Evolutionary conservation across 495 filamentous ascomycete species (phyloP).

Genomic region (Penicillium pulvis): DNA sequence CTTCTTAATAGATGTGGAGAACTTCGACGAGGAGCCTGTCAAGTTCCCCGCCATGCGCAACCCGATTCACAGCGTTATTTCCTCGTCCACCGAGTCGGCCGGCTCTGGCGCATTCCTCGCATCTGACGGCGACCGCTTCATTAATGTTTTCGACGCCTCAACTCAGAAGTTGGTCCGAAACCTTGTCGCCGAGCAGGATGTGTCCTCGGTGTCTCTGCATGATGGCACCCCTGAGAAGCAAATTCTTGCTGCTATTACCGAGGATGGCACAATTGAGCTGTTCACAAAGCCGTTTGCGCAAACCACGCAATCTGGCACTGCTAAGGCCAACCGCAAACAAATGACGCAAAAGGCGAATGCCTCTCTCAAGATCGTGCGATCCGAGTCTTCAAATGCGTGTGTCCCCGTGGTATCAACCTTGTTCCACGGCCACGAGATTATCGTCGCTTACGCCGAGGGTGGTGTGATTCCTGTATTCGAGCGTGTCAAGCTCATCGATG

Average conservation of each 20-base stretch:
- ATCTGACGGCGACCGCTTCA: slow-evolving; percentile 57
- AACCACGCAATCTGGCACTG: slow-evolving; percentile 32
- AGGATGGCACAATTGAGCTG: slow-evolving; percentile 57
- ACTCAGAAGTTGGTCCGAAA: slow-evolving; percentile 49
- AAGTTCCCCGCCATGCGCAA: slow-evolving; percentile 57
- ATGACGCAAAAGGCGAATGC: slow-evolving; percentile 54
- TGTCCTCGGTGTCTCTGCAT: slow-evolving; percentile 41
- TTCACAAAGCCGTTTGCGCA: slow-evolving; percentile 58
- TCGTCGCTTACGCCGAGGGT: slow-evolving; percentile 57
- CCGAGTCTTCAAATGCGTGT: slow-evolving; percentile 42
- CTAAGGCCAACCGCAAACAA: slow-evolving; percentile 50
- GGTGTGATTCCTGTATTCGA: slow-evolving; percentile 59
- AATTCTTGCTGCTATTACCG: slow-evolving; percentile 53
- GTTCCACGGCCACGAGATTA: slow-evolving; percentile 52
- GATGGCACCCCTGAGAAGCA: slow-evolving; percentile 37
- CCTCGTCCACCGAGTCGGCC: slow-evolving; percentile 39
- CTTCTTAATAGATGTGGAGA: slow-evolving; percentile 52
- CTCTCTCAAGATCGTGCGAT: slow-evolving; percentile 51
- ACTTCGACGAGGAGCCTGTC: slow-evolving; percentile 38
- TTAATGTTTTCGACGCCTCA: slow-evolving; percentile 55
- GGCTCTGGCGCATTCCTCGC: slow-evolving; percentile 42
- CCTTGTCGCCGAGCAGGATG: slow-evolving; percentile 56
- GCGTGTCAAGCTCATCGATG: slow-evolving; percentile 52
- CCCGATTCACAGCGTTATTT: slow-evolving; percentile 51
- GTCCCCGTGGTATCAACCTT: slow-evolving; percentile 49